Conservation (phyloP, 2,329 filamentous ascomycete species). For the Neurospora sp. region DNA sequence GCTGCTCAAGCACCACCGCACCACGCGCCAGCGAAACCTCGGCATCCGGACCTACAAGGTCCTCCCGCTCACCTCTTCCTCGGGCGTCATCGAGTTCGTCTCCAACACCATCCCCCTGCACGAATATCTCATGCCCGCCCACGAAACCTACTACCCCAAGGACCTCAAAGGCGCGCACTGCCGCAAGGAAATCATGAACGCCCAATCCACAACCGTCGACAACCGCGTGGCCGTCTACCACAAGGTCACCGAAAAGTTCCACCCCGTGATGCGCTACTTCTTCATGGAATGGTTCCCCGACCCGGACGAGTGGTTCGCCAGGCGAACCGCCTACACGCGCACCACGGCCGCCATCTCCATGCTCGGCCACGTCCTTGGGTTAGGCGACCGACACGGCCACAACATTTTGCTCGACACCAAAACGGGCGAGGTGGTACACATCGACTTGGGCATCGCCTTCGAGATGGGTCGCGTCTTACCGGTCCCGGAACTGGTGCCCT, state of each 20-base stretch:
- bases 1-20: constrained; percentile 74
- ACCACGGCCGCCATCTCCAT: constrained; percentile 94
- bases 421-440: constrained; percentile 91
- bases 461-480: constrained; percentile 93
- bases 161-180: constrained; percentile 70
- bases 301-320: constrained; percentile 92
- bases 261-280: constrained; percentile 92
- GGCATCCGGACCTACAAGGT: constrained; percentile 97
- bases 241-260: constrained; percentile 70
- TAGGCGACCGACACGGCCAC: constrained; percentile 91
- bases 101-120: constrained; percentile 86
- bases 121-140: constrained; percentile 84
- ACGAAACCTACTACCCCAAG: constrained; percentile 75
- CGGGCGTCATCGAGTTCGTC: constrained; percentile 95
- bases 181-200: constrained; percentile 68
- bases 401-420: constrained; percentile 89
- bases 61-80: constrained; percentile 71
- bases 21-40: constrained; percentile 78
- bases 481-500: constrained; percentile 91
- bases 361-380: constrained; percentile 81
- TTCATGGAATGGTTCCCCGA: constrained; percentile 92
- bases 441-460: constrained; percentile 93
- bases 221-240: constrained; percentile 66
- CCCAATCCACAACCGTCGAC: constrained; percentile 60
- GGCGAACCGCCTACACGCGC: constrained; percentile 80